These are phyloP conservation scores for Mikania micrantha DNA, from an alignment of 129 eudicot genomes.

Conservation along the genomic window DNA sequence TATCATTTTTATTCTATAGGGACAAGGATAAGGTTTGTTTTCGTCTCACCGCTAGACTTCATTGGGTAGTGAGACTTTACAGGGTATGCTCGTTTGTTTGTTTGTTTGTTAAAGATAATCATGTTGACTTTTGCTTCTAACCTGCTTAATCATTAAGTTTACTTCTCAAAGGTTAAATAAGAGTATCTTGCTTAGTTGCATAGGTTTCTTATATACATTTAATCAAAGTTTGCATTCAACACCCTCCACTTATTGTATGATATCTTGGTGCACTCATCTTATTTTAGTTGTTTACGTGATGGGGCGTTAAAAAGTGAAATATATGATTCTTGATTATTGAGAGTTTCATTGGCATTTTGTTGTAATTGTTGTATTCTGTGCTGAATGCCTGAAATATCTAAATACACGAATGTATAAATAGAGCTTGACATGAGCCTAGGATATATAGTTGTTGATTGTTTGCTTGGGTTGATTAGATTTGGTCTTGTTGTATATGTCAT, in stretches of 20 bases:
- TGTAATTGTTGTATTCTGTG: neutral
- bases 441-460: neutral
- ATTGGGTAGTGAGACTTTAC: too few relatives aligned
- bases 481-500: neutral
- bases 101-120: neutral
- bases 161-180: neutral
- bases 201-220: neutral
- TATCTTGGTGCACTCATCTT: neutral
- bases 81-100: too few relatives aligned
- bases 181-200: neutral
- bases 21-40: too few relatives aligned
- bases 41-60: too few relatives aligned
- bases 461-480: neutral
- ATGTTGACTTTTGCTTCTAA: neutral
- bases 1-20: too few relatives aligned
- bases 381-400: neutral
- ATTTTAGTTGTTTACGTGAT: neutral
- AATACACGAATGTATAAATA: neutral
- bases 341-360: neutral
- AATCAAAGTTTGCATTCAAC: neutral
- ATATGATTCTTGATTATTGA: neutral
- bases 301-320: neutral
- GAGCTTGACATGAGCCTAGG: too few relatives aligned
- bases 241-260: neutral
- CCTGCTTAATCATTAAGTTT: neutral